A percentile compares a stretch with the other conserved stretches of the same genome.
Evolutionary conservation across 169 alveolate species (phyloP).

Genomic region (Plasmodium sp.): DNA sequence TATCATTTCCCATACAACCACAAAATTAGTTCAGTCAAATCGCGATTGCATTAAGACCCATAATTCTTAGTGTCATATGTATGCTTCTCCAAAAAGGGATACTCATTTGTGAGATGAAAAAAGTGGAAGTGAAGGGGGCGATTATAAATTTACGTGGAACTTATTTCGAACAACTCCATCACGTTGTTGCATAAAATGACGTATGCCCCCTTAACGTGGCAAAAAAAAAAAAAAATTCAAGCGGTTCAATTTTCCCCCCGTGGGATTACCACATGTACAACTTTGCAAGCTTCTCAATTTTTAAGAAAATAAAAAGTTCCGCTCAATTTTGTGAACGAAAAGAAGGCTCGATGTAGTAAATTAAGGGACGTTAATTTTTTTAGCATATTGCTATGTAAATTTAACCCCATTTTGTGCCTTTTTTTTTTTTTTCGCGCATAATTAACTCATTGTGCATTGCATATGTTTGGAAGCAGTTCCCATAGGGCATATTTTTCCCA

Average conservation of each 20-base stretch:
- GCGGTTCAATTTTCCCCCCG: background rate
- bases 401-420: background rate
- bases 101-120: background rate
- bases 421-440: background rate
- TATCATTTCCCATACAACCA: background rate
- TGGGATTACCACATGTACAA: background rate
- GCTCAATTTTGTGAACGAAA: background rate
- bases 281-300: background rate
- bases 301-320: background rate
- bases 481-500: background rate
- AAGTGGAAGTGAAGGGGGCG: background rate
- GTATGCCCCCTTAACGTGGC: background rate
- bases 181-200: background rate
- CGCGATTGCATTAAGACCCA: background rate
- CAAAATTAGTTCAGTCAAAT: background rate
- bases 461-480: background rate
- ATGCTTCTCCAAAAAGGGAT: background rate
- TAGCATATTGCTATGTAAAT: background rate
- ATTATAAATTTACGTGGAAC: background rate
- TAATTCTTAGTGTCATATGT: background rate
- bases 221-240: conserved; percentile 3
- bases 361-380: background rate
- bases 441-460: background rate
- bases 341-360: background rate
- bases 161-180: background rate